Evolutionary conservation across 2,329 filamentous ascomycete species (phyloP), one percentile per base, ranked within the genome.

Genomic region (Colletotrichum filicis): DNA sequence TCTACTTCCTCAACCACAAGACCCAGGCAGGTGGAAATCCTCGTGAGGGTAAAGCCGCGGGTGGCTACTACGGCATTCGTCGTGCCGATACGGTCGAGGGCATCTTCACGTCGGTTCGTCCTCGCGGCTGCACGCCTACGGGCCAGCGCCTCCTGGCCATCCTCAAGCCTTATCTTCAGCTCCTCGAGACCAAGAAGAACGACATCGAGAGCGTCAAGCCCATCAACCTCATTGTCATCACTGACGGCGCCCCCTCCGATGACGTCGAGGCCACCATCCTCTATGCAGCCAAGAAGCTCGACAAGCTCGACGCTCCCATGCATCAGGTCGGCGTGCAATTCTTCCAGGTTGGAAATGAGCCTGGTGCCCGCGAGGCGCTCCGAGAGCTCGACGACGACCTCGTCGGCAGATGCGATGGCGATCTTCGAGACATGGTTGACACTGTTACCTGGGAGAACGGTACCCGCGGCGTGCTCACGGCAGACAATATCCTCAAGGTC

Each of bases 321-420:
- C 93, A 93, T 86, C 97, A 98, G 84, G 86, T 98, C 9, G 96
- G 96, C 42, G 91, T 98, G 69, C 96, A 98, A 81, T 98, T 98
- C 85, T 97, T 98, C 86, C 96, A 98, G 83, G 93, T 98, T 57
- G 96, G 97, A 69, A 87, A 89, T 62, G 94, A 97, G 76, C 79
- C 83, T 0, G 85, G 82, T 0, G 96, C 95, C 0, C 86, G 87
- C 1, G 82, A 87, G 76, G 91, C 92, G 68, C 85, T 98, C 52
- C 85, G 89, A 76, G 87, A 92, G 59, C 86, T 98, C 8, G 96
- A 98, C 79, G 94, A 98, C 80, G 88, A 89, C 4, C 83, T 97
- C 46, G 85, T 83, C 2, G 85, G 88, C 55, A 78, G 89, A n/a
- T 84, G 86, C 30, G 83, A 87, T 35, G 84, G 87, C 35, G 85